These are phyloP conservation scores for Pyrenochaeta sp. DNA, from an alignment of 2,329 filamentous ascomycete species.

Conservation along the genomic window DNA sequence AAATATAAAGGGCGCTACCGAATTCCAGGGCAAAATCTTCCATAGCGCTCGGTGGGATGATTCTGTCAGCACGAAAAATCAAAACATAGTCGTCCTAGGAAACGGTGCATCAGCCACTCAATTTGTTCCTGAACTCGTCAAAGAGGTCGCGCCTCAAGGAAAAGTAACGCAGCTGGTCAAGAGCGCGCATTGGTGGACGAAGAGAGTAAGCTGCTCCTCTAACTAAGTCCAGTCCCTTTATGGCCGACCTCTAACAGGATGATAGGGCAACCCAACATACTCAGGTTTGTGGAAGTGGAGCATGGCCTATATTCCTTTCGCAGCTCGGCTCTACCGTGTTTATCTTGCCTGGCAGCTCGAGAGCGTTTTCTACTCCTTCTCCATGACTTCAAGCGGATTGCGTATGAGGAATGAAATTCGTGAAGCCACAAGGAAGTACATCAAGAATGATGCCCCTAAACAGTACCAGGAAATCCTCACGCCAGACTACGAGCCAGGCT, in stretches of 20 bases:
- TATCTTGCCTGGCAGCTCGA: not conserved
- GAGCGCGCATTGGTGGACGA: not conserved
- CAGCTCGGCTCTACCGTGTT: not conserved
- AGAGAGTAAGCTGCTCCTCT: too few relatives aligned
- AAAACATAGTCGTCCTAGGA: too few relatives aligned
- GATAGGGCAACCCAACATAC: not conserved
- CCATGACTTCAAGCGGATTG: too few relatives aligned
- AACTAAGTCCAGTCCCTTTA: too few relatives aligned
- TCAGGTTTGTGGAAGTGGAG: not conserved
- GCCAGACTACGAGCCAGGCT: not conserved
- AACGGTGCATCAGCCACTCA: not conserved
- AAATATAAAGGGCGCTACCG: not conserved
- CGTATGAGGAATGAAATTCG: not conserved
- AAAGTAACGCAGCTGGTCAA: not conserved
- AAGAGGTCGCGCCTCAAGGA: not conserved
- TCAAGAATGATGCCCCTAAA: not conserved
- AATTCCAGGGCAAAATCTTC: constrained; percentile 47
- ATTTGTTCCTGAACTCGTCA: not conserved
- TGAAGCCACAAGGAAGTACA: not conserved
- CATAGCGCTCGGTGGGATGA: constrained; percentile 47
- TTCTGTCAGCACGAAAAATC: too few relatives aligned
- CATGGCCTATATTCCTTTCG: not conserved
- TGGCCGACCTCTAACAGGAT: too few relatives aligned
- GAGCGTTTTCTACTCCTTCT: not conserved
- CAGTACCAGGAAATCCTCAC: not conserved